Percentiles rank a stretch among this genome's conserved stretches.
Evolutionary conservation across 345 rosid species (phyloP).

Genomic region (Abelmoschus esculentus): DNA sequence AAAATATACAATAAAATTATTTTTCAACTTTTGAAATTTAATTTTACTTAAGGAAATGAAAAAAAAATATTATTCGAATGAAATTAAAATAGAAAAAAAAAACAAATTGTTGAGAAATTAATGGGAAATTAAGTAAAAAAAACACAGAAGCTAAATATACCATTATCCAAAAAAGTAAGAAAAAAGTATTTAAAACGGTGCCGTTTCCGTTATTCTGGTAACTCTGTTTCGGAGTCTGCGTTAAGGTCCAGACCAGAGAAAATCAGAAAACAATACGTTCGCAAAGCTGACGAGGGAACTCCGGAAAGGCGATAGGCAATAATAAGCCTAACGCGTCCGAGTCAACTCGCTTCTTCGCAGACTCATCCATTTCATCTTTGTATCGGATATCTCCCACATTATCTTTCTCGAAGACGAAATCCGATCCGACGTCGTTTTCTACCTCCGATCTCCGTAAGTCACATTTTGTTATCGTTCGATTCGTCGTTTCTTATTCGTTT

Average conservation of each 20-base stretch:
- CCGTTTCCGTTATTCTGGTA: background rate
- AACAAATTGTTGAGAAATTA: background rate
- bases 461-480: background rate
- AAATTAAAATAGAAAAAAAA: background rate
- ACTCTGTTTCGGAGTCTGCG: background rate
- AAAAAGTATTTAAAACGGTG: background rate
- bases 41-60: too few relatives aligned
- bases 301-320: slow-evolving; percentile 8
- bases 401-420: background rate
- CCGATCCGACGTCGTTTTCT: background rate
- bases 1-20: too few relatives aligned
- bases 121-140: background rate
- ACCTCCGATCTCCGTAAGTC: slow-evolving; percentile 2
- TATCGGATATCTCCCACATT: background rate
- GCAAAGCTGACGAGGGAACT: background rate
- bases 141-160: background rate
- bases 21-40: too few relatives aligned
- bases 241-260: background rate
- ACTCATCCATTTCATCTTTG: background rate
- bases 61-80: background rate
- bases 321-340: slow-evolving; percentile 12
- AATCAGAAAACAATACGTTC: background rate
- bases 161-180: background rate
- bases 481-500: background rate
- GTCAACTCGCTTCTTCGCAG: slow-evolving; percentile 8